These are phyloP conservation scores for Aspergillus olivimuriae DNA, from an alignment of 495 filamentous ascomycete species.

Conservation along the genomic window DNA sequence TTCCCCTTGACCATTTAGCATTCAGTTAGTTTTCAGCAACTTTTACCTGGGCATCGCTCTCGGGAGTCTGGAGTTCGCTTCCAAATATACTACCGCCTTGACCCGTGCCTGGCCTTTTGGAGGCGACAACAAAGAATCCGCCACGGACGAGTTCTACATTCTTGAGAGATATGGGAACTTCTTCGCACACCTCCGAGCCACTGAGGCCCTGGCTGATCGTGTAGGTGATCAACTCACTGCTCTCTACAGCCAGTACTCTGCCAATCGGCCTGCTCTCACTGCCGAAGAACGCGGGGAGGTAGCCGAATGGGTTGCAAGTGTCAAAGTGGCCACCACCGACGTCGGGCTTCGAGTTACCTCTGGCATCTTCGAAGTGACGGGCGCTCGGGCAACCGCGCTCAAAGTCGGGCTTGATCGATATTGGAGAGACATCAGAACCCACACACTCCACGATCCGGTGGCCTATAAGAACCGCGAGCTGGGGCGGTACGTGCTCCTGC, in stretches of 20 bases:
- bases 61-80: conserved; percentile 43
- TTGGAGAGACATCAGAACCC: conserved; percentile 55
- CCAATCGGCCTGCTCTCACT: conserved; percentile 32
- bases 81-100: conserved; percentile 41
- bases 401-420: conserved; percentile 54
- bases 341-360: conserved; percentile 47
- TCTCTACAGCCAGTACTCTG: conserved; percentile 32
- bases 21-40: conserved; percentile 57
- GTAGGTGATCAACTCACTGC: conserved; percentile 39
- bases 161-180: conserved; percentile 55
- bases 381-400: conserved; percentile 43
- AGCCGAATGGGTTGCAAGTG: conserved; percentile 53
- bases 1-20: conserved; percentile 23
- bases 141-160: conserved; percentile 58
- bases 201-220: conserved; percentile 48
- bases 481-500: conserved; percentile 45
- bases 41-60: conserved; percentile 57
- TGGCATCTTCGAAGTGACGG: conserved; percentile 55
- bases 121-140: conserved; percentile 44
- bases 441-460: conserved; percentile 57
- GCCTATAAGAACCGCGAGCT: conserved; percentile 56
- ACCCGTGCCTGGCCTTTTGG: conserved; percentile 57
- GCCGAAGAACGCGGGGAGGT: conserved; percentile 45
- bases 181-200: conserved; percentile 50
- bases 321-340: conserved; percentile 55